These are phyloP conservation scores for Amylostereum areolatum DNA, from an alignment of 1,284 basidiomycete species.

Conservation along the genomic window DNA sequence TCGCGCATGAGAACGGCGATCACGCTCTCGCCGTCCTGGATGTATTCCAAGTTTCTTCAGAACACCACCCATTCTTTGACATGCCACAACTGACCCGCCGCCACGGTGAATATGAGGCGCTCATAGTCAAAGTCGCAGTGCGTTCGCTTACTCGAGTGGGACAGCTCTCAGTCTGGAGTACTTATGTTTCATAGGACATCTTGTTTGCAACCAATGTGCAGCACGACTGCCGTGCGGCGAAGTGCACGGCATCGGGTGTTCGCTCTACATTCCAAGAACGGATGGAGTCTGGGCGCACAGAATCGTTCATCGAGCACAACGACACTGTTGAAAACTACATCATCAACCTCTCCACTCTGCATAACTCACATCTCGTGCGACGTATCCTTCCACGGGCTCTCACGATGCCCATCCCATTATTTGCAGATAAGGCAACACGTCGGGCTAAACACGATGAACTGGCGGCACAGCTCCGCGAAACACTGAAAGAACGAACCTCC, in stretches of 20 bases:
- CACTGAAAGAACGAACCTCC: too few relatives aligned
- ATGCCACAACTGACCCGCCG: constrained; percentile 5
- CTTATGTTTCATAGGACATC: too few relatives aligned
- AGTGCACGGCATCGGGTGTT: constrained; percentile 15
- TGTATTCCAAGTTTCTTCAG: neutral
- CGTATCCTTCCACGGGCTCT: constrained; percentile 31
- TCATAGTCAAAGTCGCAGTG: constrained; percentile 5
- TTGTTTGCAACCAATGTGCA: constrained; percentile 17
- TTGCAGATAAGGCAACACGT: too few relatives aligned
- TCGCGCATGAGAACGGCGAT: neutral
- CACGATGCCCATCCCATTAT: constrained; percentile 33
- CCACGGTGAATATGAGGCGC: constrained; percentile 3
- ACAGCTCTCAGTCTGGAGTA: too few relatives aligned
- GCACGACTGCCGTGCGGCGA: constrained; percentile 15
- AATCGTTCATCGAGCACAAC: constrained; percentile 19
- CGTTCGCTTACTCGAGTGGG: too few relatives aligned
- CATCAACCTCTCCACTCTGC: constrained; percentile 27
- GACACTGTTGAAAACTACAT: constrained; percentile 16
- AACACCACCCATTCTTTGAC: constrained; percentile 3
- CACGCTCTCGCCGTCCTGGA: constrained; percentile 2
- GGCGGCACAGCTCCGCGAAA: too few relatives aligned
- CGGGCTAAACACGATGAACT: too few relatives aligned
- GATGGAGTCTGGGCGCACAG: constrained; percentile 12
- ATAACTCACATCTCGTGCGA: constrained; percentile 26
- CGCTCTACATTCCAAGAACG: constrained; percentile 22